Base-by-base conservation (phyloP, 352 stramenopile species). In the Phytophthora pistaciae region DNA sequence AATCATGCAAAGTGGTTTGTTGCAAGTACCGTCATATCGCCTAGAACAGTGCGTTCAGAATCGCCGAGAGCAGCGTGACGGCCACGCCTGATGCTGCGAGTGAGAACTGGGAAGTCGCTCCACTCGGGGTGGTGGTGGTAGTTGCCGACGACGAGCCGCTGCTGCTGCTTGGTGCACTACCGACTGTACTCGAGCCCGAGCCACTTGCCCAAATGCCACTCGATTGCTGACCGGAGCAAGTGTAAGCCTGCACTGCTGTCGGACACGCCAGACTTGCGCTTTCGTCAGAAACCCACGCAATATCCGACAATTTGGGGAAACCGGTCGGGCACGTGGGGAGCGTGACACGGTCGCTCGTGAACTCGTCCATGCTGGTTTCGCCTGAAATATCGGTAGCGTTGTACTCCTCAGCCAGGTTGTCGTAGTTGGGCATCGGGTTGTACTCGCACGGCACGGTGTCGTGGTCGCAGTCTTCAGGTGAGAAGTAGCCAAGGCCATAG, bases 401-500 rank as follows among this genome's bases (percentile, higher is more conserved):
- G 73, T 91, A 95, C 64, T 88, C 58, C 23, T 65, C 67, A 10
- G 78, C 68, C 8, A 97, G 72, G 59, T 74, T 76, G 25, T 95
- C 57, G 78, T 86, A 97, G 68, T 95, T 94, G 21, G 90, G 91
- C 82, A 94, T 95, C 25, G 65, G 72, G 23, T 85, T 86, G 62
- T 87, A 97, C n/a, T 60, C 65, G 69, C 91, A 97, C 48, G 72
- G 23, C 0, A 72, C 79, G 29, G 60, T 75, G 0, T 64, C 58
- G 65, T 94, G 82, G 56, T 97, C 83, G 57, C 91, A 97, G 64
- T 87, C 60, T 13, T 71, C 79, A 13, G 91, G 91, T 11, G 77
- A 79, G 60, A 90, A 97, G 78, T 95, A 98, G 5, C 92, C 92
- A 0, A 97, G 74, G 2, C 92, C 92, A 59, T 97, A 98, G 69